phyloP scores from a whole-genome alignment of 768 basidiomycete species.

The Macrocybe gigantea region DNA sequence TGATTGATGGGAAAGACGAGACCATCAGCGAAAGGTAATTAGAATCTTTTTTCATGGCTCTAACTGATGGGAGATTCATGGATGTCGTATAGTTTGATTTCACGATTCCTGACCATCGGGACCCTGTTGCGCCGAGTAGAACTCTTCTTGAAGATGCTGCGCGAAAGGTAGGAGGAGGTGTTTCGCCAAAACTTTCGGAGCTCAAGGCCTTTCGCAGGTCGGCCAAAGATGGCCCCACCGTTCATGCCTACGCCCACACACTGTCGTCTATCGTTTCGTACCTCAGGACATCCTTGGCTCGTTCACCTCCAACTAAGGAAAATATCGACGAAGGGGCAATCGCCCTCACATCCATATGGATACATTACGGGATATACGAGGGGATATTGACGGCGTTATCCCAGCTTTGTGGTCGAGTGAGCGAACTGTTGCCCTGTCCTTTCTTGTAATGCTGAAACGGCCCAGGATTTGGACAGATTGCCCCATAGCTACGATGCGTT shows the following conservation, averaged over 20 bases:
- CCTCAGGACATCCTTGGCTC: slow-evolving; percentile 40
- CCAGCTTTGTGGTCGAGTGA: slow-evolving; percentile 53
- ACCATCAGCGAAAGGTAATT: slow-evolving; percentile 50
- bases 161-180: slow-evolving; percentile 35
- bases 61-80: not conserved
- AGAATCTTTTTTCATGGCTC: not conserved
- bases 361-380: slow-evolving; percentile 44
- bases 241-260: slow-evolving; percentile 63
- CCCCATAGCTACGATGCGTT: slow-evolving; percentile 36
- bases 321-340: slow-evolving; percentile 10
- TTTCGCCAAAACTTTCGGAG: not conserved
- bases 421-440: slow-evolving; percentile 12
- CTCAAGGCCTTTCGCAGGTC: slow-evolving; percentile 24
- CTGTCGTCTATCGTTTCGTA: slow-evolving; percentile 49
- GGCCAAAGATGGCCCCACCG: slow-evolving; percentile 42
- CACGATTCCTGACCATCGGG: slow-evolving; percentile 65
- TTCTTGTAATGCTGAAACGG: slow-evolving; percentile 1
- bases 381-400: slow-evolving; percentile 47
- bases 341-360: slow-evolving; percentile 39
- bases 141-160: slow-evolving; percentile 37
- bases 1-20: slow-evolving; percentile 55
- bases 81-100: slow-evolving; percentile 37
- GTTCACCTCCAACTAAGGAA: slow-evolving; percentile 29
- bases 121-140: slow-evolving; percentile 65
- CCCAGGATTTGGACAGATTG: slow-evolving; percentile 24